Base-by-base conservation (phyloP, 2,329 filamentous ascomycete genomes). In the Neophaeococcomyces aloes region DNA sequence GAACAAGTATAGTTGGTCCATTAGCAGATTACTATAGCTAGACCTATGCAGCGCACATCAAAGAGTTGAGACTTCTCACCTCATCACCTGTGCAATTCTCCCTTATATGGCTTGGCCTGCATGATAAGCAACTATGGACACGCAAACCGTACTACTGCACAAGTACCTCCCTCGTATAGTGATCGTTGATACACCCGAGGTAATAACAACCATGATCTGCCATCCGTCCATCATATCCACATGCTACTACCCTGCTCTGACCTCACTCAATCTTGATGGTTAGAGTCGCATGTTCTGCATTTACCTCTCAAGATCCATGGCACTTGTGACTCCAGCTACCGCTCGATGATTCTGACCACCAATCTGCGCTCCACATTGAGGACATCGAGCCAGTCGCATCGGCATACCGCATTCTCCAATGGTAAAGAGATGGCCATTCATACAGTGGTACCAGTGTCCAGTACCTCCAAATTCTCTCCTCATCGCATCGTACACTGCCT, bases 391-490 rank as follows among this genome's bases (percentile, higher is more conserved):
- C 35, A 38, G 37, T 38, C 59, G 48, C 56, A 57, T 59, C 21
- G 57, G 55, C 54, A 58, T 56, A 17, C 57, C 57, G 15, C 57
- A 60, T 21, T 60, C 58, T 7, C 58, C 57, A 29, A 59, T 48
- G 1, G 58, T 51, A 42, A 46, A 45, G 15, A 74, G 71, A 54
- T 80, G 74, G 2, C 70, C 69, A 45, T 77, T 76, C 18, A 50
- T 58, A 48, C 75, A 80, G 1, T 61, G 65, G 56, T 80, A 81
- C 78, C 77, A 81, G 49, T 79, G 75, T 0, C 78, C 78, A 0
- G 69, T 49, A 41, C 35, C 35, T 23, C 18, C 13, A n/a, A 38
- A 38, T 19, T 38, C 35, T 14, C 19, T 4, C 6, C 35, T 38
- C 35, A 38, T 38, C 7, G 19, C 35, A n/a, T 27, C 35, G 10